Base-by-base conservation (phyloP, 1,284 basidiomycete genomes). In the Peniophora sp. region DNA sequence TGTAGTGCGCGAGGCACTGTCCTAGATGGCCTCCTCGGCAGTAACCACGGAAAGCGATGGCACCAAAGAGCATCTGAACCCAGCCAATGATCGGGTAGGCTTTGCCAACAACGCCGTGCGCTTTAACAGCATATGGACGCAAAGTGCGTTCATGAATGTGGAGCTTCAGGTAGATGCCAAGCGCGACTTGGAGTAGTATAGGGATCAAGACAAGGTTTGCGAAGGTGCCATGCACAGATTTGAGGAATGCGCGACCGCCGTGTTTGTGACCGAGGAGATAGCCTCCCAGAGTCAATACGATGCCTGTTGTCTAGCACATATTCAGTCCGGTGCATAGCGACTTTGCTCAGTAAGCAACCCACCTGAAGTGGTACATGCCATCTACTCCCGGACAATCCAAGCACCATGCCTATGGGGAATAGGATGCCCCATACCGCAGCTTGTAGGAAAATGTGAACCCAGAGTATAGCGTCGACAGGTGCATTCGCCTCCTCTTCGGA, bases 121-220 rank as follows among this genome's bases (percentile, higher is more conserved):
- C 65, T 10, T 73, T 68, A 12, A 93, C 87, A 6, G 86, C 79
- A 59, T 78, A 87, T 0, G 88, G 88, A 22, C 94, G 77, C 10
- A 94, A 61, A 1, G 78, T 78, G 55, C 75, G 73, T 67, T 97
- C 91, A 55, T 94, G 78, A 18, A 97, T 83, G 66, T 98, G 96
- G 3, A 96, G 71, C 68, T 96, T 97, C 55, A 98, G 83, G 67
- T 97, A 98, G 52, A 94, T 76, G 5, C 95, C 95, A 48, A 92
- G 72, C 15, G 64, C 62, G 8, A 88, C 73, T 68, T 97, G 95
- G 1, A 73, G 61, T 15, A 76, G 59, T 42, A 93, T 79, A 2
- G 88, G 81, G 35, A 81, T 52, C 54, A 86, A 71, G 45, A 93
- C 70, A 58, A 92, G 76, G 48, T 78, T 83, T 14, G 85, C 88